Conservation (phyloP, 2,329 filamentous ascomycete species). For the Ophiostoma pallidulum region DNA sequence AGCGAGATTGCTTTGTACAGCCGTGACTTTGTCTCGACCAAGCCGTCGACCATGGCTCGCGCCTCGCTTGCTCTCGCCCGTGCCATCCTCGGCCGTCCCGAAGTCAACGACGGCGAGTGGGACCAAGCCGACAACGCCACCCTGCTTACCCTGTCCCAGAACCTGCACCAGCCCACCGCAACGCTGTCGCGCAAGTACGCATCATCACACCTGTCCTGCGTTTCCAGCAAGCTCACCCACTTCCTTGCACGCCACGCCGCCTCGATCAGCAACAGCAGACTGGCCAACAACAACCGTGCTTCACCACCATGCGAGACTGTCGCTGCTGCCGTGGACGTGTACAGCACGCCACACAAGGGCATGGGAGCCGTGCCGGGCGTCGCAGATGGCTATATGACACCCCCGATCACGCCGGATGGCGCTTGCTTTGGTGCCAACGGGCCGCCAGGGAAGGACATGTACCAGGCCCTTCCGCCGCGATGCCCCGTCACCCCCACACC, state of each 20-base stretch:
- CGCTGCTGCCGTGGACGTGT: slow-evolving; percentile 50
- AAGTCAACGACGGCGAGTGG: slow-evolving; percentile 69
- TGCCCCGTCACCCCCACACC: slow-evolving; percentile 57
- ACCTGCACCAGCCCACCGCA: slow-evolving; percentile 48
- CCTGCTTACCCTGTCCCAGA: slow-evolving; percentile 48
- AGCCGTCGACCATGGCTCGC: slow-evolving; percentile 82
- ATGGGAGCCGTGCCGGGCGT: slow-evolving; percentile 52
- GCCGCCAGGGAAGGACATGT: slow-evolving; percentile 36
- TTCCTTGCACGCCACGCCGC: slow-evolving; percentile 52
- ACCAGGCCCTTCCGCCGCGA: slow-evolving; percentile 37
- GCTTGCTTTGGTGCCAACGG: slow-evolving; percentile 41
- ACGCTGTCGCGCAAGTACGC: slow-evolving; percentile 53
- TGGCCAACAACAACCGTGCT: slow-evolving; percentile 19
- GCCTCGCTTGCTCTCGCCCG: slow-evolving; percentile 78
- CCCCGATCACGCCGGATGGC: slow-evolving; percentile 74
- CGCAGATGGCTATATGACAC: slow-evolving; percentile 70
- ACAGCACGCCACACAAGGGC: slow-evolving; percentile 71
- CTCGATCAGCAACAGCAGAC: slow-evolving; percentile 16
- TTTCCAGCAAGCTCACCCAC: slow-evolving; percentile 46
- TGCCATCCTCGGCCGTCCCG: slow-evolving; percentile 73
- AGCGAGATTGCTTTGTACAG: slow-evolving; percentile 93
- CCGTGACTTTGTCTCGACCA: slow-evolving; percentile 89
- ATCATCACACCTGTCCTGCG: slow-evolving; percentile 41
- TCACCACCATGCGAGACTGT: slow-evolving; percentile 49
- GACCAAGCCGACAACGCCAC: slow-evolving; percentile 62